Evolutionary conservation across 495 filamentous ascomycete species (phyloP).

Genomic region (Lentithecium fluviatile): DNA sequence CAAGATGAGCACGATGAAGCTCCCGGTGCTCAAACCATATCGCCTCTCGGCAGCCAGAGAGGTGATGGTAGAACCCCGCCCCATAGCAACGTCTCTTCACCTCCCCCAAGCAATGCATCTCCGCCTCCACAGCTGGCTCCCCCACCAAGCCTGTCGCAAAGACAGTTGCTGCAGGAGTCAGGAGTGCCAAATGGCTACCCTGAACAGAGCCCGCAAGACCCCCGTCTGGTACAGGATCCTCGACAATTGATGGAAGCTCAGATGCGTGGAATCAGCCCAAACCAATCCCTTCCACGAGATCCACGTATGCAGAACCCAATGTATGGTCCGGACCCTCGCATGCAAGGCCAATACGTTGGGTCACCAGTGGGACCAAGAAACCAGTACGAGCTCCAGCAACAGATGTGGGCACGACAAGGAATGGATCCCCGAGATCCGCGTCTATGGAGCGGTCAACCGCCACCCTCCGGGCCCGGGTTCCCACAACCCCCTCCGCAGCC

Average conservation of each 20-base stretch:
- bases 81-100: constrained; percentile 13
- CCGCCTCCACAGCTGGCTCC: constrained; percentile 20
- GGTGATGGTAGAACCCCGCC: not conserved
- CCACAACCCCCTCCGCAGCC: constrained; percentile 11
- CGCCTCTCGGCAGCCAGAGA: constrained; percentile 1
- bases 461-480: constrained; percentile 23
- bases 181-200: not conserved
- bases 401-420: constrained; percentile 29
- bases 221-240: constrained; percentile 2
- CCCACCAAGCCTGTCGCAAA: constrained; percentile 3
- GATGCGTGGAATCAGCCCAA: not conserved
- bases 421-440: constrained; percentile 44
- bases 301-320: constrained; percentile 12
- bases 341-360: not conserved
- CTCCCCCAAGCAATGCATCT: constrained; percentile 23
- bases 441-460: constrained; percentile 44
- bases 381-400: constrained; percentile 31
- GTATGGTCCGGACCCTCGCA: constrained; percentile 8
- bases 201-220: constrained; percentile 1
- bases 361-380: constrained; percentile 15
- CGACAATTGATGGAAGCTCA: not conserved
- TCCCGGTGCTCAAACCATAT: not conserved
- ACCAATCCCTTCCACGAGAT: constrained; percentile 3
- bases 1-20: not conserved
- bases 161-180: constrained; percentile 7